Base-by-base conservation (phyloP, 2,329 filamentous ascomycete species). In the Neopestalotiopsis clavispora region DNA sequence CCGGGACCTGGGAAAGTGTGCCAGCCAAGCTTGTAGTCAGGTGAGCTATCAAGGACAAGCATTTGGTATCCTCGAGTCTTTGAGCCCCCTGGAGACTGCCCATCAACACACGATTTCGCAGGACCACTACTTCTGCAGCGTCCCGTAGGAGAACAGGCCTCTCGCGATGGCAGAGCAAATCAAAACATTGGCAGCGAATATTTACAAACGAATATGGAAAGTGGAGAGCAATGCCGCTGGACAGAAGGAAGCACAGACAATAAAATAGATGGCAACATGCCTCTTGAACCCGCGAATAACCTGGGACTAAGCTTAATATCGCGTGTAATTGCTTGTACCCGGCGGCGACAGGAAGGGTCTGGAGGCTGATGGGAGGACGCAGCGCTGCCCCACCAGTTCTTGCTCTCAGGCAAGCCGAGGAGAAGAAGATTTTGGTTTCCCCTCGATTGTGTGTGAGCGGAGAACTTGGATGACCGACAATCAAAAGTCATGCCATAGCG, bases 21-120 rank as follows among this genome's bases (percentile, higher is more conserved):
- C 45, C 45, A 52, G 45, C 17, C 45, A 52, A 7, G 45, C 17
- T 20, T 52, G 45, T 52, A 52, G 45, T 52, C 45, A 52, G 13
- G 45, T 23, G 32, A 62, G 30, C 38, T 28, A 38, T 13, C 67
- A 67, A 60, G 65, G 9, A 34, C 10, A 2, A 40, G 10, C 67
- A 68, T 65, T 52, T 66, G 67, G 64, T 74, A 75, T 69, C 71
- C 79, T 83, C 82, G 81, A 83, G 81, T 82, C 81, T 30, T 76
- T 73, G 70, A 67, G 69, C 63, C 74, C 23, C 75, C 78, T 74
- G 76, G 74, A 72, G 69, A 71, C 74, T 74, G 72, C 74, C 75
- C 75, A 66, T 70, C 71, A 75, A 72, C 69, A 73, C 74, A 74
- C 73, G 75, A 73, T 76, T 74, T 75, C 75, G 75, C 76, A 75